Base-by-base conservation (phyloP, 2,329 filamentous ascomycete species). In the Penicillium crustosum region DNA sequence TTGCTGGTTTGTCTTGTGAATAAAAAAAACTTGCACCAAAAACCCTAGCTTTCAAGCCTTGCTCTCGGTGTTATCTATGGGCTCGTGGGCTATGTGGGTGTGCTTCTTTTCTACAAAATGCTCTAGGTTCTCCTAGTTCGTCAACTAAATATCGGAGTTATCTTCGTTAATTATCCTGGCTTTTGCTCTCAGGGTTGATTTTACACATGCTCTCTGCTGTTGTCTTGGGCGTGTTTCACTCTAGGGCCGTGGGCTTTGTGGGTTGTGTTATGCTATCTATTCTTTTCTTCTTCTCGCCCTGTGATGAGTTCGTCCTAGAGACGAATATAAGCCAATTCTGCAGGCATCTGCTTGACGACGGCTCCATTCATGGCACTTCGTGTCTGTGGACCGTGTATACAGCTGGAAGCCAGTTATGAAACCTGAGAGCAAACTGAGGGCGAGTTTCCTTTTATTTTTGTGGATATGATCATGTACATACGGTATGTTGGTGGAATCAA, bases 241-340 rank as follows among this genome's bases (percentile, higher is more conserved):
- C 7, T 25, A 2, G 8, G 3, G 4, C n/a, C n/a, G 5, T 53
- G 29, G 27, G 13, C 17, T 15, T 36, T 25, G 15, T 25, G 21
- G 13, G 5, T 9, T 38, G 21, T 53, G n/a, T 36, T 9, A 25
- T 49, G 41, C 4, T 25, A 9, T 49, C 4, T 25, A 9, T 35
- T 21, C 12, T 33, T 33, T 47, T 33, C 25, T 45, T 9, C 15
- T 19, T 27, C 41, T 42, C 48, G 55, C 55, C 55, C 55, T 41
- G 29, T 57, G 55, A 57, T 57, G 55, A 57, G 27, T 45, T 57
- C 42, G 55, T 48, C 35, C 4, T 21, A 4, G 15, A 33, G 42
- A 53, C 41, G 55, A 57, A 53, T 5, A 56, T 57, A 57, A 57
- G 55, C 55, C 55, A 57, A 57, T 57, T 35, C 55, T 57, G 49